phyloP scores from a whole-genome alignment of 208 protist genomes.

The Acanthamoeba quina region DNA sequence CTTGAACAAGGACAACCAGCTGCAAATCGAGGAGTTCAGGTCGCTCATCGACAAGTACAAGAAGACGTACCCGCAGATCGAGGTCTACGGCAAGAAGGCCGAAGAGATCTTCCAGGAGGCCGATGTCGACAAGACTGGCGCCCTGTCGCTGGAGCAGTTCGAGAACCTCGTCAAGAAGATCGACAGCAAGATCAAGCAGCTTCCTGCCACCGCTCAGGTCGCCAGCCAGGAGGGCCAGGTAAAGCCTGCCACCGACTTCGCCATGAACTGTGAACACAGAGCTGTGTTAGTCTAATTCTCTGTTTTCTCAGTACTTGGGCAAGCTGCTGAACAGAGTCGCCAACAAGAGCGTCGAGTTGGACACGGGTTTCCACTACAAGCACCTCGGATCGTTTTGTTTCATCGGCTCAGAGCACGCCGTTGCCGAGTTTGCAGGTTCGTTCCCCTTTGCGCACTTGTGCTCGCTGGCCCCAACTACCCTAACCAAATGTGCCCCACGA shows the following conservation, averaged over 20 bases:
- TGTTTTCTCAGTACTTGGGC: slow-evolving; percentile 32
- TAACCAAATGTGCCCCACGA: neutral
- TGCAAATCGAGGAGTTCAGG: slow-evolving; percentile 32
- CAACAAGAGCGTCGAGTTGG: neutral
- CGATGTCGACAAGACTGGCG: slow-evolving; percentile 7
- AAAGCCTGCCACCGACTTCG: neutral
- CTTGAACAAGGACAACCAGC: slow-evolving; percentile 52
- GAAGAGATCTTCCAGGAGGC: slow-evolving; percentile 33
- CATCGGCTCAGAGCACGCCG: slow-evolving; percentile 23
- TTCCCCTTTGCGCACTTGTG: too few species aligned
- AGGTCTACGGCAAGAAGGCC: slow-evolving; percentile 48
- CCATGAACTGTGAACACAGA: neutral
- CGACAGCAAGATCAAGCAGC: slow-evolving; percentile 48
- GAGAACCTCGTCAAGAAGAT: slow-evolving; percentile 53
- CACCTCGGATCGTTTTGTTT: neutral
- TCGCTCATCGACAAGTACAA: slow-evolving; percentile 20
- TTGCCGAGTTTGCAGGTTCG: slow-evolving; percentile 45
- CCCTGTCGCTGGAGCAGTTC: slow-evolving; percentile 11
- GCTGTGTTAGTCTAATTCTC: neutral
- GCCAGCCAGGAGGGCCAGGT: slow-evolving; percentile 59
- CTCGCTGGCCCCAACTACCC: too few species aligned
- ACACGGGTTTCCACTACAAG: slow-evolving; percentile 30
- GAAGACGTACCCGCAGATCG: slow-evolving; percentile 62
- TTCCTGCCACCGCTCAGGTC: slow-evolving; percentile 49
- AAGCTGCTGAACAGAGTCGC: slow-evolving; percentile 7